phyloP scores from a whole-genome alignment of 106 monocot genomes.

The Triglochin maritima region DNA sequence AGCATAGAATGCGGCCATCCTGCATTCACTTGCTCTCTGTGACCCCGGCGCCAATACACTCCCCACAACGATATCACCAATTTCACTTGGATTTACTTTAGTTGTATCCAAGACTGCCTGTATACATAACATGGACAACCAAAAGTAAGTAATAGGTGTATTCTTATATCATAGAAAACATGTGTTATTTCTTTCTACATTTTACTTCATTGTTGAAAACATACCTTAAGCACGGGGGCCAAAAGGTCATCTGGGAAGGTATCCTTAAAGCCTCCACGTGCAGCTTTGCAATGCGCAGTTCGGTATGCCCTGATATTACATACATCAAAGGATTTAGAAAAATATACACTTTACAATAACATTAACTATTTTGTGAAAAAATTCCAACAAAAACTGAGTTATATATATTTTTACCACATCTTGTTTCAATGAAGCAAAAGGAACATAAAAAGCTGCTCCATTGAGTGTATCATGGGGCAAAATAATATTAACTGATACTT shows the following conservation, averaged over 20 bases:
- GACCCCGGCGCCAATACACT: conserved; percentile 86
- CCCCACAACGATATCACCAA: conserved; percentile 88
- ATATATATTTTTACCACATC: too few species aligned
- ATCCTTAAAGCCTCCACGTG: conserved; percentile 75
- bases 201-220: not conserved
- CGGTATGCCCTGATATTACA: conserved; percentile 47
- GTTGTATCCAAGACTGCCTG: conserved; percentile 70
- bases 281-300: conserved; percentile 80
- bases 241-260: conserved; percentile 68
- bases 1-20: conserved; percentile 84
- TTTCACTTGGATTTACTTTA: conserved; percentile 68
- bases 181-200: too few species aligned
- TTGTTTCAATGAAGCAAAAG: not conserved
- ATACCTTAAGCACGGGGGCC: conserved; percentile 75
- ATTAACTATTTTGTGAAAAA: not conserved
- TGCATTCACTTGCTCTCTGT: conserved; percentile 75
- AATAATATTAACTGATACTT: too few species aligned
- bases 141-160: not conserved
- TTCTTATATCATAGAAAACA: too few species aligned
- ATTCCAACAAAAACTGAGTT: too few species aligned
- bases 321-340: not conserved
- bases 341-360: not conserved
- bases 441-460: not conserved
- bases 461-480: not conserved
- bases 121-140: not conserved